Conservation (phyloP, 2,329 filamentous ascomycete species). For the Ophiosphaerella korrae region DNA sequence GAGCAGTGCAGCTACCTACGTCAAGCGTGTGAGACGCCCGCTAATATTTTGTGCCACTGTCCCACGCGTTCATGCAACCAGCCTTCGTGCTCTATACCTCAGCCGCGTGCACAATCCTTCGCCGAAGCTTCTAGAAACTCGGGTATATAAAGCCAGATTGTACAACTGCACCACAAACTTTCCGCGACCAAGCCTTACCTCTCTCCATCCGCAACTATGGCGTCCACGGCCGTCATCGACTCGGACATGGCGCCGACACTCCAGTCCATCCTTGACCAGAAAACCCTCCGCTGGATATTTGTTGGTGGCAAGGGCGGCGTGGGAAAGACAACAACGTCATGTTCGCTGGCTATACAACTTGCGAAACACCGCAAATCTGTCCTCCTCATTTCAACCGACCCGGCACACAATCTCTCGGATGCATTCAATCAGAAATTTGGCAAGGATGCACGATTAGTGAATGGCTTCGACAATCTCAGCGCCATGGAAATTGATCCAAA, state of each 20-base stretch:
- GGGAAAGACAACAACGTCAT: conserved; percentile 99
- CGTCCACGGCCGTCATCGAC: conserved; percentile 42
- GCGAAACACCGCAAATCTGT: conserved; percentile 94
- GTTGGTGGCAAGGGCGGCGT: conserved; percentile 98
- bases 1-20: neutral
- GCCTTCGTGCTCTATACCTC: too few relatives aligned
- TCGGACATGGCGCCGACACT: conserved; percentile 90
- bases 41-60: conserved; percentile 8
- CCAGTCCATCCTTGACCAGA: conserved; percentile 93
- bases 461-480: conserved; percentile 90
- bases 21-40: neutral
- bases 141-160: too few relatives aligned
- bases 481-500: conserved; percentile 99
- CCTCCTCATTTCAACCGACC: conserved; percentile 96
- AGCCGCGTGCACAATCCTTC: too few relatives aligned
- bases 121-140: conserved; percentile 8
- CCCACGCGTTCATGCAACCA: neutral
- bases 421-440: conserved; percentile 99
- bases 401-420: conserved; percentile 96
- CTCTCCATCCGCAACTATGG: conserved; percentile 35
- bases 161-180: too few relatives aligned
- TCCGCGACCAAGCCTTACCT: neutral
- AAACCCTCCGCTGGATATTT: conserved; percentile 96
- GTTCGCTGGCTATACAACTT: conserved; percentile 96
- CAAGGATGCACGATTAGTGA: conserved; percentile 91